A percentile compares a stretch with the other conserved stretches of the same genome.
Conservation (phyloP, 305 asterid species). For the Coffea humblotiana region DNA sequence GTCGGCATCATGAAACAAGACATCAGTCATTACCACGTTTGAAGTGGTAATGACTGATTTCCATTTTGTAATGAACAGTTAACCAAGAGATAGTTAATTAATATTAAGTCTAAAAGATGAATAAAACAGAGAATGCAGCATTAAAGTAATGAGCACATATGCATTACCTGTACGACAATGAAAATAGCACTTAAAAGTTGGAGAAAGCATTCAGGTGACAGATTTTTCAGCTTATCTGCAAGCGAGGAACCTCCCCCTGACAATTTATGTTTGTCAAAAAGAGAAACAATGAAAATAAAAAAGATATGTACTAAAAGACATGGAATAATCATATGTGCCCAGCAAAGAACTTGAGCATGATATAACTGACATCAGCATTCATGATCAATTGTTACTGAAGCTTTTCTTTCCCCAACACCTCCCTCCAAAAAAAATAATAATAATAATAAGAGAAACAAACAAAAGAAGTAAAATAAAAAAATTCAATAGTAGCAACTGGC, state of each 20-base stretch:
- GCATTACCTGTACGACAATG: constrained; percentile 93
- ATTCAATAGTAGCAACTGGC: background rate
- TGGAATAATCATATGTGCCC: constrained; percentile 8
- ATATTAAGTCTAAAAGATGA: background rate
- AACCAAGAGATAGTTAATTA: no score
- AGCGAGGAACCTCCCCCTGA: constrained; percentile 89
- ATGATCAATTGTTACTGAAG: background rate
- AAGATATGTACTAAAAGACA: constrained; percentile 8
- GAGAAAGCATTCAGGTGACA: constrained; percentile 86
- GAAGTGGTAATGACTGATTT: background rate
- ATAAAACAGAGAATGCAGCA: constrained; percentile 3
- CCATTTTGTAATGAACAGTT: background rate
- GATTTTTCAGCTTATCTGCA: constrained; percentile 83
- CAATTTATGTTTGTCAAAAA: background rate
- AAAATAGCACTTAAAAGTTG: constrained; percentile 86
- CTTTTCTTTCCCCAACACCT: no score
- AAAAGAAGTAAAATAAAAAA: background rate
- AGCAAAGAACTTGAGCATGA: background rate
- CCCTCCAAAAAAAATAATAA: no score
- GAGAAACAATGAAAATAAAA: constrained; percentile 21
- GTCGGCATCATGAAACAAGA: background rate
- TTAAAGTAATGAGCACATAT: constrained; percentile 33
- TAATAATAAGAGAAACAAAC: no score
- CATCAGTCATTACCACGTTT: background rate
- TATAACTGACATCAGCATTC: background rate